Conservation (phyloP, 306 rosid genomes). For the Cucumis hystrix region DNA sequence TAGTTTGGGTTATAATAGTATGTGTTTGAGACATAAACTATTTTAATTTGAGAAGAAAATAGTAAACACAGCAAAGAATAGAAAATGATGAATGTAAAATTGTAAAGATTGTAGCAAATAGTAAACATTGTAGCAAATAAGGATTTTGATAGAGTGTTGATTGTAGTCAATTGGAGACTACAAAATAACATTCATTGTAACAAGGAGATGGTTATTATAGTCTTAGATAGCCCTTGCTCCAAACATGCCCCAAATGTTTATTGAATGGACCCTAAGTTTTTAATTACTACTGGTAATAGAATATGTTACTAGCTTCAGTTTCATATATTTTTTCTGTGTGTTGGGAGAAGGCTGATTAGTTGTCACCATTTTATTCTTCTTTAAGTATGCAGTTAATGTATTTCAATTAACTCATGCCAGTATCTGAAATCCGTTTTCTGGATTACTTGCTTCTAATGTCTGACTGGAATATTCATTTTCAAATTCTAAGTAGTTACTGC, state of each 20-base stretch:
- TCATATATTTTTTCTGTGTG: not conserved
- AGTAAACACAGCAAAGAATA: too few species aligned
- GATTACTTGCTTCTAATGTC: not conserved
- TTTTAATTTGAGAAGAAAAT: too few species aligned
- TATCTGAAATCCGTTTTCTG: not conserved
- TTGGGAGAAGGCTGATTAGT: not conserved
- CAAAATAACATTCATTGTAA: too few species aligned
- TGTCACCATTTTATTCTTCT: not conserved
- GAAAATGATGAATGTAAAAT: too few species aligned
- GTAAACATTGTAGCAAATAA: too few species aligned
- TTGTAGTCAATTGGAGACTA: too few species aligned
- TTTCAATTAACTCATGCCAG: not conserved
- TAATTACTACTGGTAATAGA: not conserved
- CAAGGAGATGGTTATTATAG: too few species aligned
- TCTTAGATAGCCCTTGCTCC: too few species aligned
- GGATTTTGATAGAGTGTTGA: too few species aligned
- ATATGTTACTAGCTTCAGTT: not conserved
- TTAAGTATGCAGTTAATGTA: not conserved
- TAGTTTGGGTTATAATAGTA: too few species aligned
- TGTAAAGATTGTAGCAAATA: too few species aligned
- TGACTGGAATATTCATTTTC: not conserved
- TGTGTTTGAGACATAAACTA: too few species aligned
- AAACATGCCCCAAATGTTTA: not conserved
- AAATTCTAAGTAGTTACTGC: not conserved
- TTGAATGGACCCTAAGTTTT: not conserved